Percentiles rank a stretch among this genome's conserved stretches.
phyloP scores from a whole-genome alignment of 768 basidiomycete species.

The Boletus edulis region DNA sequence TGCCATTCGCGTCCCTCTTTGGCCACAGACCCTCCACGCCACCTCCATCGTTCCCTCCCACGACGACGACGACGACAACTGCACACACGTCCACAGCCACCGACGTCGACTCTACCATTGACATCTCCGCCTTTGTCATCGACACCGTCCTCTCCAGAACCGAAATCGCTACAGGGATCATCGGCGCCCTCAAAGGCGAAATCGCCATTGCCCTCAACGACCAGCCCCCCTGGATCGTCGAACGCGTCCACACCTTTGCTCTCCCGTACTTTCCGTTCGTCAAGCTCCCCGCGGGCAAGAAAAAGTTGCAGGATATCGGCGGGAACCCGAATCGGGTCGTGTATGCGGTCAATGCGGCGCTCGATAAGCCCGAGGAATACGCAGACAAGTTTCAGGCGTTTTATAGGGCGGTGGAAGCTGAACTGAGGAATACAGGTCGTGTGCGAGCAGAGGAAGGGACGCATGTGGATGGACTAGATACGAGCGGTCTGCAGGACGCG shows the following conservation, averaged over 20 bases:
- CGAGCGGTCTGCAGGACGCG: constrained; percentile 16
- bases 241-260: constrained; percentile 56
- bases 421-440: constrained; percentile 40
- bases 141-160: constrained; percentile 48
- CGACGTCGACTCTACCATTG: constrained; percentile 39
- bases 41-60: constrained; percentile 29
- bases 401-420: constrained; percentile 63
- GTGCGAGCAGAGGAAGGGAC: constrained; percentile 2
- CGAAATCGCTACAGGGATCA: constrained; percentile 54
- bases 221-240: constrained; percentile 56
- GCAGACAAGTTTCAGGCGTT: constrained; percentile 66
- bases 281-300: constrained; percentile 32
- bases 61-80: constrained; percentile 6
- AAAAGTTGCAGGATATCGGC: constrained; percentile 31
- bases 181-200: constrained; percentile 52
- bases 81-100: constrained; percentile 23
- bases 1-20: constrained; percentile 83
- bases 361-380: constrained; percentile 50
- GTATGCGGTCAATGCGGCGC: constrained; percentile 41
- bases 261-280: constrained; percentile 58
- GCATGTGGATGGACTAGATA: not conserved
- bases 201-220: constrained; percentile 46
- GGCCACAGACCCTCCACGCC: constrained; percentile 39
- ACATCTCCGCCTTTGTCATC: constrained; percentile 62
- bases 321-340: constrained; percentile 17